Evolutionary conservation across 495 filamentous ascomycete genomes (phyloP).

Genomic region (Penicillium mononematosum): DNA sequence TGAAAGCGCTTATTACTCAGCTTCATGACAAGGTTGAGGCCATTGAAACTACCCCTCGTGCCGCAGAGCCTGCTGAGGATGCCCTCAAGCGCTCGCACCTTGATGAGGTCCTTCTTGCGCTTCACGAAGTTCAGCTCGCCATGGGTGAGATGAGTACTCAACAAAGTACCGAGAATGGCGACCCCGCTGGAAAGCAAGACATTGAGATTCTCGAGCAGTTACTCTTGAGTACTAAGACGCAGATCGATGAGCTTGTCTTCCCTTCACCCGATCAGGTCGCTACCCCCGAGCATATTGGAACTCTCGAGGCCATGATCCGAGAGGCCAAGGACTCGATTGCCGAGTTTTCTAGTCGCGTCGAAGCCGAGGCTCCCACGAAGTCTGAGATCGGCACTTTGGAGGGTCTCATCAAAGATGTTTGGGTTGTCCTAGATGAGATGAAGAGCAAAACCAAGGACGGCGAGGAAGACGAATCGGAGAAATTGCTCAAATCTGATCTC

Average conservation of each 20-base stretch:
- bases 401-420: constrained; percentile 71
- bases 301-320: constrained; percentile 65
- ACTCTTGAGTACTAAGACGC: constrained; percentile 77
- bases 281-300: constrained; percentile 73
- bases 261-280: constrained; percentile 58
- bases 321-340: constrained; percentile 70
- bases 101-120: constrained; percentile 54
- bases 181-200: constrained; percentile 65
- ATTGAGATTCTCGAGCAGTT: constrained; percentile 86
- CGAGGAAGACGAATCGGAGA: constrained; percentile 60
- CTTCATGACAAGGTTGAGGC: constrained; percentile 80
- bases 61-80: constrained; percentile 42
- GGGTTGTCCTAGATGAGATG: constrained; percentile 70
- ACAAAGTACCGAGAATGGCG: constrained; percentile 31
- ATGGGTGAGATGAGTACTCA: constrained; percentile 45
- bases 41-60: constrained; percentile 61
- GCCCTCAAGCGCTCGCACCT: constrained; percentile 59
- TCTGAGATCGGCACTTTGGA: constrained; percentile 76
- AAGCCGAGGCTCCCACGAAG: constrained; percentile 64
- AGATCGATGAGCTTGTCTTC: constrained; percentile 73
- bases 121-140: constrained; percentile 59
- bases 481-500: constrained; percentile 72
- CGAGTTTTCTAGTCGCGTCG: constrained; percentile 55
- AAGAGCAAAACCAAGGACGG: constrained; percentile 53
- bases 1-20: constrained; percentile 78